Base-by-base conservation (phyloP, 176 grass and related monocot genomes). In the Tillandsia leiboldiana region DNA sequence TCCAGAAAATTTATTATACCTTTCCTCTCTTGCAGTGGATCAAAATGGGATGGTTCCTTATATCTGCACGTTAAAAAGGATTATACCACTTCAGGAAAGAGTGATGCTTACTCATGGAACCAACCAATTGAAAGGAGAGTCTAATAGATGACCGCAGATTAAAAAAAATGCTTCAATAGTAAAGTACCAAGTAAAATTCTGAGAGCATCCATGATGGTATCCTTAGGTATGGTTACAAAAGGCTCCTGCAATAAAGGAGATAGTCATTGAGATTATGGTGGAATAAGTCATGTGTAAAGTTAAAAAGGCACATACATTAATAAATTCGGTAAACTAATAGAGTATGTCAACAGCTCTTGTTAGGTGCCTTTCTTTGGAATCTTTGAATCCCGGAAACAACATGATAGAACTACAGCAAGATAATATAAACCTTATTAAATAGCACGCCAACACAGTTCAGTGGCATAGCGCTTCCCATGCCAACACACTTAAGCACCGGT, bases 21-120 rank as follows among this genome's bases (percentile, higher is more conserved):
- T 75, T 75, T 75, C 73, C 73, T 56, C 63, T 12, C 22, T 75
- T 75, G 73, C 73, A 75, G 50, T 75, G 73, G 20, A 75, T 75
- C 20, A 75, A 18, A 66, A 75, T 11, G 2, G 73, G 73, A 75
- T 75, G 63, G 14, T 75, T 75, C 73, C 73, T 75, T 48, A 64
- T 54, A 75, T 75, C 73, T 75, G 63, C 65, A 42, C 33, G 0
- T 42, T 42, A 42, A 42, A 42, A 42, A 42, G 33, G 33, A 42
- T 42, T 42, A 42, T 42, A 42, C 3, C 33, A 7, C 5, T 33
- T 10, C 13, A 20, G 18, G n/a, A 67, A 66, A 33, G 12, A 54
- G 2, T 8, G 9, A 59, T 13, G 1, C 48, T 33, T 47, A 11
- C 5, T 52, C 4, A 27, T 42, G 33, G 33, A 42, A 42, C 33